Evolutionary conservation across 139 green algal genomes (phyloP).

Genomic region (Picochlorum sp.): DNA sequence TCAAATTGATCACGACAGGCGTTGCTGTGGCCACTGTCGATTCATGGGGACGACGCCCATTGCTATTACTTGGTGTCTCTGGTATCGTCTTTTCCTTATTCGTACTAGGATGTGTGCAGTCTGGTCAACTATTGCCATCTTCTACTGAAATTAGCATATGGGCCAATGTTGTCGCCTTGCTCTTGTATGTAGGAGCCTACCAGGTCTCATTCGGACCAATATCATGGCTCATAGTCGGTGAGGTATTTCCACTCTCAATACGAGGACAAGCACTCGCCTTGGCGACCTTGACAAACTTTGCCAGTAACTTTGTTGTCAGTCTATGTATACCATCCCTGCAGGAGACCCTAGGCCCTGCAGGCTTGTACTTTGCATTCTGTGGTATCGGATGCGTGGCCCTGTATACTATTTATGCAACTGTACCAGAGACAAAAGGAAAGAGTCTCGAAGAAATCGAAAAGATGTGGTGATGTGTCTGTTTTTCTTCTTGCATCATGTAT

Average conservation of each 20-base stretch:
- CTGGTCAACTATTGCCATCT: slow-evolving; percentile 15
- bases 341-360: slow-evolving; percentile 44
- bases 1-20: slow-evolving; percentile 84
- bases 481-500: no score
- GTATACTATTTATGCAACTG: slow-evolving; percentile 54
- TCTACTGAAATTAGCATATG: slow-evolving; percentile 15
- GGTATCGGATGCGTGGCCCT: slow-evolving; percentile 56
- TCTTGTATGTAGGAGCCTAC: slow-evolving; percentile 86
- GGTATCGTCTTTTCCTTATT: slow-evolving; percentile 59
- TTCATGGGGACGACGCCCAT: slow-evolving; percentile 59
- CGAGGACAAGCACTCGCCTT: slow-evolving; percentile 68
- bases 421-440: slow-evolving; percentile 90
- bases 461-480: slow-evolving; percentile 21
- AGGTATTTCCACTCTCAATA: slow-evolving; percentile 80
- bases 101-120: slow-evolving; percentile 32
- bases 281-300: slow-evolving; percentile 86
- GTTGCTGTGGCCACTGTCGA: slow-evolving; percentile 74
- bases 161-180: slow-evolving; percentile 60
- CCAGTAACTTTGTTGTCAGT: slow-evolving; percentile 73
- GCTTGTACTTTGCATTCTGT: slow-evolving; percentile 70
- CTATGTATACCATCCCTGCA: slow-evolving; percentile 60
- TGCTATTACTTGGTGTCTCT: slow-evolving; percentile 72
- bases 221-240: slow-evolving; percentile 75
- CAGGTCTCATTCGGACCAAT: slow-evolving; percentile 90
- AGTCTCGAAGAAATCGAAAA: slow-evolving; percentile 88